Evolutionary conservation across 2,329 filamentous ascomycete genomes (phyloP), one percentile per base, ranked within the genome.

Genomic region (Trichophaea hybrida): DNA sequence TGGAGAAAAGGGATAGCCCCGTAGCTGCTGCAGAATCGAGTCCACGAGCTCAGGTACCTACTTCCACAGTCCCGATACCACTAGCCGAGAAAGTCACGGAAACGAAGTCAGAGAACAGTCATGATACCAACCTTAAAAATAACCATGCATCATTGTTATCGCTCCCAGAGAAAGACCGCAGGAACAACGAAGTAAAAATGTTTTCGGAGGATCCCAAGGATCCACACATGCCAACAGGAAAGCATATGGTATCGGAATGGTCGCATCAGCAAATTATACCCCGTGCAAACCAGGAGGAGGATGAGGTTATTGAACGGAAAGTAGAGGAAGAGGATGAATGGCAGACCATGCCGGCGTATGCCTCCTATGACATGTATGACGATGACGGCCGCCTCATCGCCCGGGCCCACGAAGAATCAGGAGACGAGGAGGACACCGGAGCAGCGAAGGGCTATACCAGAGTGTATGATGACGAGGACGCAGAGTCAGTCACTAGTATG

Each of bases 371-470:
- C 72, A 86, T 95, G 66, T 98, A 97, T 72, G 88, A 98, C 70
- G 93, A 98, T 69, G 84, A 94, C 71, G 86, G 94, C 67, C 86
- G 80, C 66, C 77, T 98, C 33, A 78, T 98, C 65, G 93, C 93
- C 10, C 84, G 80, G 64, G 91, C 94, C 67, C 84, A 85, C 60
- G 76, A 79, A 43, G 81, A 85, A 61, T 80, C 79, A 34, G 80
- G 83, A 12, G 83, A 88, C 52, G 84, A 84, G 58, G 78, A 80
- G n/a, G 69, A 77, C 38, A 90, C 91, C 31, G 90, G 90, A 33
- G 91, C 91, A 6, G 89, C 89, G 43, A 96, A 89, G 72, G 93
- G 93, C 4, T 98, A 98, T 71, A 98, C 93, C 0, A 80, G 89
- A 53, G 88, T 98, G n/a, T 81, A 94, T 64, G 79, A 95, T 68